These are phyloP conservation scores for Penstemon eatonii DNA, from an alignment of 257 asterid genomes.

Conservation along the genomic window DNA sequence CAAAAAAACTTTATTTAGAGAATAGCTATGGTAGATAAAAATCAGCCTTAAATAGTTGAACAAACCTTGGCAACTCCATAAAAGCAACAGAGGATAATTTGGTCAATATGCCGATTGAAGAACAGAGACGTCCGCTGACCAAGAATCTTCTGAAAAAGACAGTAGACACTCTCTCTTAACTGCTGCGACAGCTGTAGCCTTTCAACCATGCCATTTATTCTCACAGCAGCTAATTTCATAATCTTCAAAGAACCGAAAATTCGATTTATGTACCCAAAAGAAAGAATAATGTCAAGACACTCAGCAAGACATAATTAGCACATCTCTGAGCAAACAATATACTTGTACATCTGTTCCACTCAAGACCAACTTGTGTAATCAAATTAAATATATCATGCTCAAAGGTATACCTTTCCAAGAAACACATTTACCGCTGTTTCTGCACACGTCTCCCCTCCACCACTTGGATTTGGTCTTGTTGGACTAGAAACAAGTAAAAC, in stretches of 20 bases:
- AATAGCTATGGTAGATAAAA: conserved; percentile 10
- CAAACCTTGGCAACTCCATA: conserved; percentile 97
- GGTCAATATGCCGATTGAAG: conserved; percentile 92
- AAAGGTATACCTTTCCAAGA: conserved; percentile 72
- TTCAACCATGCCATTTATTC: conserved; percentile 97
- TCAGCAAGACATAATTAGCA: conserved; percentile 4
- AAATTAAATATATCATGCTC: conserved; percentile 11
- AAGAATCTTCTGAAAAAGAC: conserved; percentile 89
- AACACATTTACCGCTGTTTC: conserved; percentile 88
- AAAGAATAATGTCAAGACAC: conserved; percentile 1
- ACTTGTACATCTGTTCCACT: background rate
- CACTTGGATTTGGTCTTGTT: conserved; percentile 92
- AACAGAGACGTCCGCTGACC: conserved; percentile 70
- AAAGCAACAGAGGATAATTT: conserved; percentile 92
- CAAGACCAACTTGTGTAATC: conserved; percentile 4
- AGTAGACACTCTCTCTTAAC: conserved; percentile 75
- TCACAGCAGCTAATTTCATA: conserved; percentile 92
- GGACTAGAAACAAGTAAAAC: conserved; percentile 62
- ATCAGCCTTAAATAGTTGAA: conserved; percentile 21
- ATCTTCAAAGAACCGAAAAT: conserved; percentile 43
- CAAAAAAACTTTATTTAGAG: conserved; percentile 22
- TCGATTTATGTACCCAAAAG: conserved; percentile 14
- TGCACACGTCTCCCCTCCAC: conserved; percentile 98
- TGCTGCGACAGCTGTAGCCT: conserved; percentile 88
- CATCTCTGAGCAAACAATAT: conserved; percentile 3